Conservation (phyloP, 257 asterid species). For the Solanum chmielewskii region DNA sequence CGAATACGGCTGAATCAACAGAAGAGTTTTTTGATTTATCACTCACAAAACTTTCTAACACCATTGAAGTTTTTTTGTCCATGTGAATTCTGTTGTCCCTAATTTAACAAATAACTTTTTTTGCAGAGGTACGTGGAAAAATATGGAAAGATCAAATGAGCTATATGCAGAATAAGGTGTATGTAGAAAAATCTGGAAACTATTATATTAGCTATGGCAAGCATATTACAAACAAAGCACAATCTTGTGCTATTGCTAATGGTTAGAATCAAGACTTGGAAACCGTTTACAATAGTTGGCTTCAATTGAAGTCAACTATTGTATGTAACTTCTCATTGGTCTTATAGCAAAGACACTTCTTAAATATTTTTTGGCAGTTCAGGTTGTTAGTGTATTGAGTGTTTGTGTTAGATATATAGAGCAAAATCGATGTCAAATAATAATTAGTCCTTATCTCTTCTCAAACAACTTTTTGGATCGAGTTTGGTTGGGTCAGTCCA, state of each 20-base stretch:
- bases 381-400: neutral
- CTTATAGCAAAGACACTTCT: neutral
- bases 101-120: slow-evolving; percentile 12
- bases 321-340: neutral
- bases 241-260: neutral
- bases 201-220: neutral
- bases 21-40: slow-evolving; percentile 38
- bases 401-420: too few species aligned
- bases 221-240: neutral
- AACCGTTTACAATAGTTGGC: neutral
- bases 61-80: slow-evolving; percentile 13
- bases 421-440: too few species aligned
- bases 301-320: neutral
- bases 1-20: slow-evolving; percentile 45
- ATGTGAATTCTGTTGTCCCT: neutral
- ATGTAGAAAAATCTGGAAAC: neutral
- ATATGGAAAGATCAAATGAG: slow-evolving; percentile 32
- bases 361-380: neutral
- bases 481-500: too few species aligned
- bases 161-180: neutral
- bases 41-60: slow-evolving; percentile 51
- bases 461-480: too few species aligned
- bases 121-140: slow-evolving; percentile 71
- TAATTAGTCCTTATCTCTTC: too few species aligned
- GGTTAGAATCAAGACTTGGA: neutral